phyloP scores from a whole-genome alignment of 371 early-diverging fungal genomes.

The Nematocida sp. region DNA sequence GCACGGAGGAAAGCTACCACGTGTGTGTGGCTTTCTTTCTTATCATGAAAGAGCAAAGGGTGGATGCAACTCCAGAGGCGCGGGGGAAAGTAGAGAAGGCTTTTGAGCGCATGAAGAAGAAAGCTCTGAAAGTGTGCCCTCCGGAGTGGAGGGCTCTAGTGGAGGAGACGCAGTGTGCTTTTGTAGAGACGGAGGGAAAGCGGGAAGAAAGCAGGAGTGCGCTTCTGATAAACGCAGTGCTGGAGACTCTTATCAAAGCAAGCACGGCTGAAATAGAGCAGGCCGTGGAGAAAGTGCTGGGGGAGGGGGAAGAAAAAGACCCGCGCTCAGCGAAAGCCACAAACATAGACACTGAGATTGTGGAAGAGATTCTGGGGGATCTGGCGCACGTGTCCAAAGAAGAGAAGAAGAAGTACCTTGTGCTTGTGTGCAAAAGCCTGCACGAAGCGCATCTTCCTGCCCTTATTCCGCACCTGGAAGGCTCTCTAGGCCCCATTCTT shows the following conservation, averaged over 20 bases:
- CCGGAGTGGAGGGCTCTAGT: neutral
- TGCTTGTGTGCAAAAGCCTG: neutral
- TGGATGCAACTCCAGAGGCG: neutral
- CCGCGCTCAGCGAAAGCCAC: neutral
- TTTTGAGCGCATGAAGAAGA: neutral
- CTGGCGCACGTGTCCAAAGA: neutral
- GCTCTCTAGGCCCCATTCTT: neutral
- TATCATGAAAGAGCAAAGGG: neutral
- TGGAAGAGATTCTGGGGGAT: slow-evolving; percentile 25
- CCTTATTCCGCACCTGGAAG: slow-evolving; percentile 7
- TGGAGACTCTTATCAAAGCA: slow-evolving; percentile 31
- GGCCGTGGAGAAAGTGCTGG: neutral
- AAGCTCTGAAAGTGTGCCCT: neutral
- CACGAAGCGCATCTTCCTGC: neutral
- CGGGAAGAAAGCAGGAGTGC: neutral
- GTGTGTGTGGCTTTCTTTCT: slow-evolving; percentile 5
- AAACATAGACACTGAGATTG: neutral
- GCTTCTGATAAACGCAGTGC: slow-evolving; percentile 4
- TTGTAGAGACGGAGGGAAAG: slow-evolving; percentile 3
- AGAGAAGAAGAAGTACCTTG: neutral
- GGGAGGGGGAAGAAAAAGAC: neutral
- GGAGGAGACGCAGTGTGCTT: neutral
- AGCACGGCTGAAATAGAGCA: slow-evolving; percentile 39
- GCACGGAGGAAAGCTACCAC: slow-evolving; percentile 3
- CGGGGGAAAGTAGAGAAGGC: neutral